phyloP scores from a whole-genome alignment of 371 early-diverging fungal genomes.

The Syncephalastrum racemosum region DNA sequence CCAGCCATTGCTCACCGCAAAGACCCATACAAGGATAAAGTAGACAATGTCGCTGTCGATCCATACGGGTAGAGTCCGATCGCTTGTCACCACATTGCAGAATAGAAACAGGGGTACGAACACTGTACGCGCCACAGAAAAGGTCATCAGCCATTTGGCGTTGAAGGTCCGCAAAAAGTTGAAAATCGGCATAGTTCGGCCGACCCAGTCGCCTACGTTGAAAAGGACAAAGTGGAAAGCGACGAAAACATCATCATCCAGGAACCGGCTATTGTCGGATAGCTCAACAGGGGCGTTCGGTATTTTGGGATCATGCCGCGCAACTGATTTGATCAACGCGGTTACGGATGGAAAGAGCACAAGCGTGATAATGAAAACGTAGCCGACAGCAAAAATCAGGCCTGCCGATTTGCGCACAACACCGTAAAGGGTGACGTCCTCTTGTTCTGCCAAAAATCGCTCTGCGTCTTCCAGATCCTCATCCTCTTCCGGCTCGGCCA shows the following conservation, averaged over 20 bases:
- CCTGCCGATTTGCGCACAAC: constrained; percentile 36
- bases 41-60: constrained; percentile 64
- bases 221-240: constrained; percentile 76
- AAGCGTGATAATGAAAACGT: constrained; percentile 70
- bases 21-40: constrained; percentile 58
- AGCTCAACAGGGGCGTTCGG: constrained; percentile 9
- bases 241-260: constrained; percentile 65
- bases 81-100: constrained; percentile 60
- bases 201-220: constrained; percentile 78
- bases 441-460: constrained; percentile 3
- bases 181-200: constrained; percentile 52
- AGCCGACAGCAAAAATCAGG: constrained; percentile 52
- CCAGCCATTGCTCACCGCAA: constrained; percentile 73
- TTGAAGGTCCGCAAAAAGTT: constrained; percentile 36
- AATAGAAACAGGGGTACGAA: constrained; percentile 73
- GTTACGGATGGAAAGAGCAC: constrained; percentile 80
- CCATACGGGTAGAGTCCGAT: constrained; percentile 49
- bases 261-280: constrained; percentile 24
- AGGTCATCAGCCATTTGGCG: constrained; percentile 36
- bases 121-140: constrained; percentile 51
- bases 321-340: constrained; percentile 61
- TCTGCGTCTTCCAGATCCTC: constrained; percentile 16
- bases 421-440: constrained; percentile 5
- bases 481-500: constrained; percentile 11
- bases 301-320: constrained; percentile 22